These are phyloP conservation scores for Blastobotrys robertii DNA, from an alignment of 805 yeast genomes.

Conservation along the genomic window DNA sequence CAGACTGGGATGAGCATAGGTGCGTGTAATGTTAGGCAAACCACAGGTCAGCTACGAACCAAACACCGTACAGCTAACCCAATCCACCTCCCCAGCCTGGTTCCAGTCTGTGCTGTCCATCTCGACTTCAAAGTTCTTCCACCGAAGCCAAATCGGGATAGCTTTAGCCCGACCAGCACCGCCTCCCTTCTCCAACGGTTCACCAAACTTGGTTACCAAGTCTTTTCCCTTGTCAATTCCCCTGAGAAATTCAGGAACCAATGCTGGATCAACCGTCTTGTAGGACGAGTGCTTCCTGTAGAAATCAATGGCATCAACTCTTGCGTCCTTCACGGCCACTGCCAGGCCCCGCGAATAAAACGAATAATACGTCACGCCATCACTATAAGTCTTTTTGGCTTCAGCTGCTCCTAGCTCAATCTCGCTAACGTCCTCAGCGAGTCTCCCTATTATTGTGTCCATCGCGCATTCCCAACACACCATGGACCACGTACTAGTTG, in stretches of 20 bases:
- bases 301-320: conserved; percentile 30
- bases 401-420: conserved; percentile 2
- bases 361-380: conserved; percentile 13
- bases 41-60: too few relatives aligned
- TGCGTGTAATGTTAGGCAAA: too few relatives aligned
- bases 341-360: conserved; percentile 17
- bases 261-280: conserved; percentile 5
- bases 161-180: conserved; percentile 20
- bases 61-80: conserved; percentile 27
- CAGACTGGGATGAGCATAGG: too few relatives aligned
- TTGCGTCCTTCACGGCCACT: conserved; percentile 5
- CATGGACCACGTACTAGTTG: conserved; percentile 20
- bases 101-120: conserved; percentile 31
- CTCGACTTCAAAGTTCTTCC: conserved; percentile 31
- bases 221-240: conserved; percentile 21
- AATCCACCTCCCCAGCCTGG: conserved; percentile 21
- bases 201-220: conserved; percentile 29
- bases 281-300: conserved; percentile 21
- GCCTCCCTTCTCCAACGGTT: conserved; percentile 36
- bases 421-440: too few relatives aligned
- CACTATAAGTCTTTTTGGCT: conserved; percentile 6
- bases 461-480: too few relatives aligned
- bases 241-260: conserved; percentile 18
- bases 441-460: too few relatives aligned
- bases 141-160: conserved; percentile 35